These are phyloP conservation scores for Sordaria brevicollis DNA, from an alignment of 495 filamentous ascomycete genomes.

Conservation along the genomic window DNA sequence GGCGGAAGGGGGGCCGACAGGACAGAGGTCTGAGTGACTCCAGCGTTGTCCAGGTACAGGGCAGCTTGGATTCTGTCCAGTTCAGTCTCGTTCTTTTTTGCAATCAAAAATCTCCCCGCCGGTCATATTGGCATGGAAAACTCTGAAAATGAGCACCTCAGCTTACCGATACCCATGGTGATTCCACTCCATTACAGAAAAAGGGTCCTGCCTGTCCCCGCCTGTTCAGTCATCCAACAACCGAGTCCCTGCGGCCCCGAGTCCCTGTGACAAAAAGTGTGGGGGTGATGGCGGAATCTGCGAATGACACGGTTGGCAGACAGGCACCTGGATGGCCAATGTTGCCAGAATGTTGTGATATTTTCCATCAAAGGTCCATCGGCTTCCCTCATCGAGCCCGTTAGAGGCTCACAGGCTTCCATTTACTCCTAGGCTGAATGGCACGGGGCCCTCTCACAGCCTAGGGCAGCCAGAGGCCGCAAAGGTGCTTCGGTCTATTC, in stretches of 20 bases:
- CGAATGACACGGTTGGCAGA: background rate
- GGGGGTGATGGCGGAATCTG: slow-evolving; percentile 12
- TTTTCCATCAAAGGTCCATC: slow-evolving; percentile 4
- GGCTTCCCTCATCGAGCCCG: background rate
- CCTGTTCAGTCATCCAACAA: background rate
- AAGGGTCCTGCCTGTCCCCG: background rate
- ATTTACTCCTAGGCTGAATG: background rate
- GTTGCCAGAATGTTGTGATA: slow-evolving; percentile 27
- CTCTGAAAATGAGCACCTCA: background rate
- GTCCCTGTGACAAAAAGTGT: slow-evolving; percentile 10
- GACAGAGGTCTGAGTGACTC: too few relatives aligned
- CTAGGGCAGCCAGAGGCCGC: background rate
- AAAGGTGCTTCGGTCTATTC: background rate
- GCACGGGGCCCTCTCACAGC: background rate
- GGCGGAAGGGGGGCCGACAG: background rate
- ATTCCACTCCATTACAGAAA: background rate
- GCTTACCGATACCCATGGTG: background rate
- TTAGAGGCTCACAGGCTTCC: background rate
- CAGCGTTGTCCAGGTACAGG: background rate
- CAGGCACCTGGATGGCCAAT: slow-evolving; percentile 1
- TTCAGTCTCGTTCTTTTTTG: background rate
- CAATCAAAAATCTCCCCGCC: background rate
- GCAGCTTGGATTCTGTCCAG: background rate
- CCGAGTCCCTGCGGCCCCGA: background rate
- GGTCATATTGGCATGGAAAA: background rate